Conservation (phyloP, 2,329 filamentous ascomycete genomes). For the Rhynchosporium graminicola region DNA sequence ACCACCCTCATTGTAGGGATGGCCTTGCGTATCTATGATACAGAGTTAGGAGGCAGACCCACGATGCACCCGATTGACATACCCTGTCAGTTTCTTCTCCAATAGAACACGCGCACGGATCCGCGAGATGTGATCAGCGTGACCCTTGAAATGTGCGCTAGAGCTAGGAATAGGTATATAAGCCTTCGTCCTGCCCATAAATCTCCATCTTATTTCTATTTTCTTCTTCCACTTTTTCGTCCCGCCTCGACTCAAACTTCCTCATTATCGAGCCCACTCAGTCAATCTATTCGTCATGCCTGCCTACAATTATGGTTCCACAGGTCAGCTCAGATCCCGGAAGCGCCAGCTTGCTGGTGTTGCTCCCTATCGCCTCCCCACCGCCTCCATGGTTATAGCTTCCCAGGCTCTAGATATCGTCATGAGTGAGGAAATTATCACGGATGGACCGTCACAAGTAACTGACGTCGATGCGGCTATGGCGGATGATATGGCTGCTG, state of each 20-base stretch:
- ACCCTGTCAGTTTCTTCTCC: slow-evolving; percentile 3
- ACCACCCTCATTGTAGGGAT: slow-evolving; percentile 2
- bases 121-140: background rate
- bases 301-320: background rate
- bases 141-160: slow-evolving; percentile 6
- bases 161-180: slow-evolving; percentile 1
- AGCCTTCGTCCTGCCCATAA: slow-evolving; percentile 4
- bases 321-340: background rate
- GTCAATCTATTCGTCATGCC: no score
- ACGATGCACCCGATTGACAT: slow-evolving; percentile 6
- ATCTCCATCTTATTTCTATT: background rate
- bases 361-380: background rate
- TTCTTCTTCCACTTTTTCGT: background rate
- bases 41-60: background rate
- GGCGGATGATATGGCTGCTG: background rate
- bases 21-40: background rate
- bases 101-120: no score
- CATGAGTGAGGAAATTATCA: background rate
- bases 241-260: no score
- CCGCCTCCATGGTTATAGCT: background rate
- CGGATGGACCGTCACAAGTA: background rate
- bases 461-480: background rate
- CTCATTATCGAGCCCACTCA: no score
- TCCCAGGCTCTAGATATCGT: background rate
- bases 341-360: background rate